Conservation (phyloP, 2,329 filamentous ascomycete species). For the Periconia digitata region DNA sequence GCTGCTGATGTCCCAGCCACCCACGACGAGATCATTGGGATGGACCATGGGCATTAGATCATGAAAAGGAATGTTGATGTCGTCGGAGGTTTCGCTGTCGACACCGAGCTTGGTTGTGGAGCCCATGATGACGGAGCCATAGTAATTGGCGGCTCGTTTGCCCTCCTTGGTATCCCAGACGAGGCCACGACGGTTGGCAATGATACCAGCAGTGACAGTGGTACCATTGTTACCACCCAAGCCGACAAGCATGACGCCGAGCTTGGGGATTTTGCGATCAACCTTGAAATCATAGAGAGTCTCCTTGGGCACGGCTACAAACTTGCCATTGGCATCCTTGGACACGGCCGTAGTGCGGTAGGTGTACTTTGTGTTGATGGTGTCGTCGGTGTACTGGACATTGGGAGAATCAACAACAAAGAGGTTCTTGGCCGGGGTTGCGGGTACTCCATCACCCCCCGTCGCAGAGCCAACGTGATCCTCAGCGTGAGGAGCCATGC, state of each 20-base stretch:
- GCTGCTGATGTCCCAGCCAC: slow-evolving; percentile 95
- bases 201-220: slow-evolving; percentile 94
- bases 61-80: slow-evolving; percentile 96
- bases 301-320: slow-evolving; percentile 82
- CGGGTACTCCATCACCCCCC: slow-evolving; percentile 49
- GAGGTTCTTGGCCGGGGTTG: slow-evolving; percentile 58
- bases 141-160: slow-evolving; percentile 86
- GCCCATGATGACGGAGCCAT: slow-evolving; percentile 94
- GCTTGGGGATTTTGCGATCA: slow-evolving; percentile 87
- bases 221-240: slow-evolving; percentile 98
- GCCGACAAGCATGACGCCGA: slow-evolving; percentile 96
- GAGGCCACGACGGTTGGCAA: slow-evolving; percentile 87
- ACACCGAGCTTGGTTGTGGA: slow-evolving; percentile 96
- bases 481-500: slow-evolving; percentile 94
- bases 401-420: slow-evolving; percentile 93
- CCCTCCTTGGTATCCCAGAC: slow-evolving; percentile 95
- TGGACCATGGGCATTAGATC: slow-evolving; percentile 94
- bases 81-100: slow-evolving; percentile 77
- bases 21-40: slow-evolving; percentile 91
- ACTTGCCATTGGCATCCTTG: slow-evolving; percentile 70
- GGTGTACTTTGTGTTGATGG: slow-evolving; percentile 92
- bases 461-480: slow-evolving; percentile 59
- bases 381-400: slow-evolving; percentile 82
- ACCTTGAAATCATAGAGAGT: slow-evolving; percentile 97
- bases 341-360: slow-evolving; percentile 91